Evolutionary conservation across 2,329 filamentous ascomycete species (phyloP).

Genomic region (Phyllosticta citribraziliensis): DNA sequence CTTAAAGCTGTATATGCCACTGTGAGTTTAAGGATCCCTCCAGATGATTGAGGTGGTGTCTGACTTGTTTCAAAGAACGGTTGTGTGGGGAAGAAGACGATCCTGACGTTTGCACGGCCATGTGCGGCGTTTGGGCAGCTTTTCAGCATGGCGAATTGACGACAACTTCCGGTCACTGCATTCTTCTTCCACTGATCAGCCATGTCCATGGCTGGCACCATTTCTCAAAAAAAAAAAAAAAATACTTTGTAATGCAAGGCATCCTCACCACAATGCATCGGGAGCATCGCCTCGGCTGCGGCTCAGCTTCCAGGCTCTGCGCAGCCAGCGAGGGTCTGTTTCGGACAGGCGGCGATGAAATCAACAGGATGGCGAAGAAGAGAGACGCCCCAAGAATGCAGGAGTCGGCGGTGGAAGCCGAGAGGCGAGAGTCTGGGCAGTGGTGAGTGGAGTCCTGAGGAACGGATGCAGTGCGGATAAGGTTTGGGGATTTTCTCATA

Average conservation of each 20-base stretch:
- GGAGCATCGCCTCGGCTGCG: neutral
- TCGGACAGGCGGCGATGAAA: neutral
- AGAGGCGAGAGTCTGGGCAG: neutral
- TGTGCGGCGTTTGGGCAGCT: neutral
- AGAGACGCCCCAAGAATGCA: neutral
- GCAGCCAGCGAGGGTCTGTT: neutral
- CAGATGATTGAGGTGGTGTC: neutral
- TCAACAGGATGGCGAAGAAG: neutral
- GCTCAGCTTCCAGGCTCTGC: neutral
- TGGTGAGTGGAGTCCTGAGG: neutral
- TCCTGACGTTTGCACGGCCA: neutral
- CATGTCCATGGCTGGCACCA: neutral
- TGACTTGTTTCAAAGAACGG: conserved; percentile 8
- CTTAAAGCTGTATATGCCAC: conserved; percentile 26
- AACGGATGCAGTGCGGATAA: conserved; percentile 7
- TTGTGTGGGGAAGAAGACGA: conserved; percentile 25
- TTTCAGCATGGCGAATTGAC: neutral
- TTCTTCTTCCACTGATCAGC: neutral
- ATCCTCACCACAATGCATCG: neutral
- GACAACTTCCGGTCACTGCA: neutral
- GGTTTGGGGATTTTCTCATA: conserved; percentile 4
- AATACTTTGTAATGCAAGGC: neutral
- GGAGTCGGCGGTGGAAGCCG: neutral
- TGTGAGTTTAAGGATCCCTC: conserved; percentile 19
- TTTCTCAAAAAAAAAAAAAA: no score